Evolutionary conservation across 1,139 yeast species (phyloP), one percentile per base, ranked within the genome.

Genomic region (Pichia sp.): DNA sequence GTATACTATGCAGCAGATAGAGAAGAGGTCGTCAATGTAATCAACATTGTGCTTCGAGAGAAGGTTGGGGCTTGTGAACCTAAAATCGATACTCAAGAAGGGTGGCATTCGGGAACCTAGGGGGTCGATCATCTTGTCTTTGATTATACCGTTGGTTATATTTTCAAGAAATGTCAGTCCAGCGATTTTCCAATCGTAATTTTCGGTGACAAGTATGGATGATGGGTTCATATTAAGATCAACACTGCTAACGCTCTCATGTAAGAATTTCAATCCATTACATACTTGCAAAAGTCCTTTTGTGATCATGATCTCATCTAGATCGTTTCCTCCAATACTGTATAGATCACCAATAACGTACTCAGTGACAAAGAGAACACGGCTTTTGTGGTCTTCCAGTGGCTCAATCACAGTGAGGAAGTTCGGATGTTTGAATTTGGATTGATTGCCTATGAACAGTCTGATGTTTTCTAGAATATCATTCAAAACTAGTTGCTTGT

Each of bases 151-250:
- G 18, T 52, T 46, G 21, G 56, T 77, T 36, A 74, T 49, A 39
- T 70, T 71, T 29, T 79, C 80, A 20, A 84, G 57, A 49, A 81
- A 81, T 33, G 72, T 72, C 45, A 83, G 69, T 1, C 97, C 96
- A 8, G 82, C 72, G 3, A 91, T 58, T 58, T 88, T 91, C 97
- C 97, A 93, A 59, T 91, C 98, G 1, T 94, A 93, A 48, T 82
- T 87, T 28, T 75, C 78, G 47, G 83, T 88, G 19, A 91, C 70
- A 42, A 80, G 72, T 1, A 91, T 67, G 0, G 95, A 75, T 12
- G 72, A 64, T 1, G 98, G 98, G 46, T 79, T 80, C 22, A 93
- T 50, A 47, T 87, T 85, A 47, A 83, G 60, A 60, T 88, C 96
- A 13, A 85, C 81, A 23, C 77, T 72, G 15, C 77, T 71, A 20